Base-by-base conservation (phyloP, 371 early-diverging fungal species). In the Mortierella sp. region DNA sequence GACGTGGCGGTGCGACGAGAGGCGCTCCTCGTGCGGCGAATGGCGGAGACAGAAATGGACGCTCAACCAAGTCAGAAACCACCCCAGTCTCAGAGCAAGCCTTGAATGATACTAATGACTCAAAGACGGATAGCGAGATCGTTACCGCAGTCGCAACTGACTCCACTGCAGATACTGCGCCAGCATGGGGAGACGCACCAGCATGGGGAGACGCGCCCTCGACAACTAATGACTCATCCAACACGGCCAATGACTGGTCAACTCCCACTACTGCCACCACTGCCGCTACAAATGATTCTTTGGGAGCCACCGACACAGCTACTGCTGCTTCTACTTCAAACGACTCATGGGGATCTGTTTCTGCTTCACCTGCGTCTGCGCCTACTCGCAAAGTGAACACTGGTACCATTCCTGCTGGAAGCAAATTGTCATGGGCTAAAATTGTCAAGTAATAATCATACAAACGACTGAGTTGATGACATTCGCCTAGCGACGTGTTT, bases 381-480 rank as follows among this genome's bases (percentile, higher is more conserved):
- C 71, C 71, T 51, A 68, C 62, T 51, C 79, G 72, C 55, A 81
- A 81, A 66, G 64, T 72, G 62, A 78, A 78, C 64, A 70, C 83
- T 49, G 75, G 70, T 75, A 65, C 84, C 63, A 77, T 81, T 59
- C 77, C 85, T 55, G 68, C 85, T n/a, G 83, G 83, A 52, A 76
- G 85, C 68, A 88, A 90, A 69, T 87, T 88, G 74, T 93, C 94
- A 32, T 94, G 95, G 95, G 95, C 95, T 66, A 93, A 93, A 76
- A 87, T 93, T 64, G 88, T 93, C 70, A 93, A 92, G 94, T 93
- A 85, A 75, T 66, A 37, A 30, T 24, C 10, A 35, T 35, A 35
- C 35, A 30, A 8, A 10, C 5, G 18, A n/a, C 51, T 5, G n/a
- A 8, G 18, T n/a, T 51, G n/a, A 51, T 51, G n/a, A n/a, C n/a